Evolutionary conservation across 495 filamentous ascomycete species (phyloP).

Genomic region (Symbiotaphrina buchneri): DNA sequence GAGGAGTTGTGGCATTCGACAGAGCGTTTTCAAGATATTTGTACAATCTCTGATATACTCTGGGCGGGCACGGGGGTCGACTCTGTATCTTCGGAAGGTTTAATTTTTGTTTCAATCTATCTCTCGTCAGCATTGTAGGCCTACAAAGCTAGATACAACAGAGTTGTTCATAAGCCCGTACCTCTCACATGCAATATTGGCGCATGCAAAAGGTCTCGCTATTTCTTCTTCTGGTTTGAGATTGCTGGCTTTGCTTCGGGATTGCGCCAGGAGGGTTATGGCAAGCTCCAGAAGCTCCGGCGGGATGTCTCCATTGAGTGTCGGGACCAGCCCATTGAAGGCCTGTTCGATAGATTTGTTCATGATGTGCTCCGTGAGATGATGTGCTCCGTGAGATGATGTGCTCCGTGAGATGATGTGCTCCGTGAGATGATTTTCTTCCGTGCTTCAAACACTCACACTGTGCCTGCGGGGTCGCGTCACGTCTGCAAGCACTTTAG

Average conservation of each 20-base stretch:
- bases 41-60: slow-evolving; percentile 69
- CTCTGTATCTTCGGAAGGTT: slow-evolving; percentile 65
- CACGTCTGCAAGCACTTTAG: no score
- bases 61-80: slow-evolving; percentile 62
- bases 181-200: slow-evolving; percentile 81
- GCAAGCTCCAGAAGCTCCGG: slow-evolving; percentile 55
- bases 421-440: no score
- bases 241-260: slow-evolving; percentile 51
- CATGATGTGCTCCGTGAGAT: no score
- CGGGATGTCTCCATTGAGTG: slow-evolving; percentile 48
- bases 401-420: no score
- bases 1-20: slow-evolving; percentile 11
- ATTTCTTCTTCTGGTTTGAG: slow-evolving; percentile 80
- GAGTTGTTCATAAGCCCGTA: slow-evolving; percentile 10
- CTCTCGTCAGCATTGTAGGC: slow-evolving; percentile 1
- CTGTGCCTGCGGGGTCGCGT: no score
- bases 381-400: no score
- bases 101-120: slow-evolving; percentile 57
- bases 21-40: slow-evolving; percentile 56
- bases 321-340: slow-evolving; percentile 55
- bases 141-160: background rate
- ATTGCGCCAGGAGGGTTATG: slow-evolving; percentile 65
- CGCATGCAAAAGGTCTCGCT: slow-evolving; percentile 68
- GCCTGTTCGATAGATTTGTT: slow-evolving; percentile 56
- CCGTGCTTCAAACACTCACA: no score